Percentiles rank a stretch among this genome's conserved stretches.
phyloP scores from a whole-genome alignment of 345 rosid genomes.

The Brassica cretica region DNA sequence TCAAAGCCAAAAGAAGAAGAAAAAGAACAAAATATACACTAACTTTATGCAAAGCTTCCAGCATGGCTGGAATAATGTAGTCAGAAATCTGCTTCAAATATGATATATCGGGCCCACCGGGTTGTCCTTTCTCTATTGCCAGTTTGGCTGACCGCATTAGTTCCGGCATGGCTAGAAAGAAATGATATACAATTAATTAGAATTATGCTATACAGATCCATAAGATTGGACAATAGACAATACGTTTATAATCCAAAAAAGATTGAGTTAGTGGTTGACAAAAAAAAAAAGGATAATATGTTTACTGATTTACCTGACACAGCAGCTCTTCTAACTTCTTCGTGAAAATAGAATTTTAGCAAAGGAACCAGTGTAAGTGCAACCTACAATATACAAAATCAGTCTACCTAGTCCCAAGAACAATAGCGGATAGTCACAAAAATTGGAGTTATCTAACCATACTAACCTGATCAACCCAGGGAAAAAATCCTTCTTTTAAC shows the following conservation, averaged over 20 bases:
- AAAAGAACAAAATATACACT: conserved; percentile 24
- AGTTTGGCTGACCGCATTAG: conserved; percentile 89
- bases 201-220: neutral
- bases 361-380: conserved; percentile 96
- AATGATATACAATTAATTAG: conserved; percentile 6
- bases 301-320: conserved; percentile 73
- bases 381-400: conserved; percentile 54
- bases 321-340: conserved; percentile 99
- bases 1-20: neutral
- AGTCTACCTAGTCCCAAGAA: conserved; percentile 3
- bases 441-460: conserved; percentile 6
- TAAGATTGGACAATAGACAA: too few relatives aligned
- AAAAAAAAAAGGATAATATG: too few relatives aligned
- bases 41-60: conserved; percentile 97
- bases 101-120: conserved; percentile 86
- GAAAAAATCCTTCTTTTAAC: conserved; percentile 96
- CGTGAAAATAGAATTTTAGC: conserved; percentile 97
- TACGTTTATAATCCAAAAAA: too few relatives aligned
- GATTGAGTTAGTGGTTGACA: too few relatives aligned
- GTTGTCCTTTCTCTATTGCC: conserved; percentile 84
- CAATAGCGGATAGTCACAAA: conserved; percentile 7
- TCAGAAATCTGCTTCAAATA: conserved; percentile 93
- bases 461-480: conserved; percentile 97
- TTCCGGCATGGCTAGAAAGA: conserved; percentile 92
- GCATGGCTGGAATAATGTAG: conserved; percentile 88